Evolutionary conservation across 192 early-diverging fungal species (phyloP), one percentile per base, ranked within the genome.

Genomic region (Geranomyces michiganensis): DNA sequence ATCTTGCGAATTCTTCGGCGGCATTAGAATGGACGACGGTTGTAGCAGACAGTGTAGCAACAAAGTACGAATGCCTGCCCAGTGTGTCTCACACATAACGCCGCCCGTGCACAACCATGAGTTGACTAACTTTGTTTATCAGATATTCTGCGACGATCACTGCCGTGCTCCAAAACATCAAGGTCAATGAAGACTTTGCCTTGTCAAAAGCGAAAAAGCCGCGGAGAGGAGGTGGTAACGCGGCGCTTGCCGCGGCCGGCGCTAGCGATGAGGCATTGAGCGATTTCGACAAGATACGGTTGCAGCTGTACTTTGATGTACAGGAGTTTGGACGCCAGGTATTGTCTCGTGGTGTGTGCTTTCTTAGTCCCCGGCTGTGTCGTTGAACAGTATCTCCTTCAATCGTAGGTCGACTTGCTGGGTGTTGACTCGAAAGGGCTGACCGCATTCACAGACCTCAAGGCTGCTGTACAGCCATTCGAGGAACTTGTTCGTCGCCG

Each of bases 211-310:
- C 36, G 36, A 41, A 41, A 14, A 55, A 27, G 51, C 51, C 51
- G 26, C 19, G 51, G 21, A 55, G 31, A 27, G 31, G 58, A 29
- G 31, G 58, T 29, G 21, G 58, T 5, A 32, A 29, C 29, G 58
- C 58, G 32, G 36, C 30, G 51, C 22, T 27, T 24, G 62, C 24
- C 33, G 46, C 30, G 22, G 17, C 56, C 33, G 56, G 31, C 7
- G 68, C 45, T 10, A 48, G 68, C 8, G 68, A 31, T 0, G 56
- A 46, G 15, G 56, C 51, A 15, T 15, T 70, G 30, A 64, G 60
- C 44, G 70, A 72, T 53, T 26, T 51, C 46, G 70, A 72, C 62
- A 72, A 72, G 47, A 64, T 72, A 17, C 59, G 70, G n/a, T 36
- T 72, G 61, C 70, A 72, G 47, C 19, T 72, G 62, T 62, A 31